Percentiles rank a stretch among this genome's conserved stretches.
Evolutionary conservation across 2,329 filamentous ascomycete species (phyloP).

Genomic region (Fusarium dlaminii): DNA sequence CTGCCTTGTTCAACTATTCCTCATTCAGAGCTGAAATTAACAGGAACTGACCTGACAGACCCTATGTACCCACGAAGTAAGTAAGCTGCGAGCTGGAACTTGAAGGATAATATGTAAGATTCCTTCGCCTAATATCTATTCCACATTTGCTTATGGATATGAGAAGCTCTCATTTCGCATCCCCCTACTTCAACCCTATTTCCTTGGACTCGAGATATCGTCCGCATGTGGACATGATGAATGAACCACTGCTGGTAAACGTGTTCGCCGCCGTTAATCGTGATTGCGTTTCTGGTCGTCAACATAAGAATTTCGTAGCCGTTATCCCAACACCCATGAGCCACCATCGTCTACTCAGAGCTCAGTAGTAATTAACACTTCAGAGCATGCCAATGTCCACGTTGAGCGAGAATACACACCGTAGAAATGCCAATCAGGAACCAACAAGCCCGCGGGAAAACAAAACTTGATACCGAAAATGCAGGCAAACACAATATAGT

Average conservation of each 20-base stretch:
- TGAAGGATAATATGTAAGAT: not conserved
- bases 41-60: not conserved
- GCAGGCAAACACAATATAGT: not conserved
- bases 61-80: not conserved
- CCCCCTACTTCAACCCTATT: not conserved
- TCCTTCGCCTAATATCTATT: not conserved
- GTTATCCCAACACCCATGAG: not conserved
- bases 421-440: not conserved
- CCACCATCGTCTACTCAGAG: not conserved
- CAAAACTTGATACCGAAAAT: not conserved
- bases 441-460: not conserved
- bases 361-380: not conserved
- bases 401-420: not conserved
- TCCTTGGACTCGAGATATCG: not conserved
- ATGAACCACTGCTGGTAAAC: not conserved
- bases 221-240: not conserved
- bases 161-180: not conserved
- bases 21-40: not conserved
- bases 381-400: not conserved
- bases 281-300: slow-evolving; percentile 30
- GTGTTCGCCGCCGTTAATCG: slow-evolving; percentile 14
- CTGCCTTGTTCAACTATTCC: not conserved
- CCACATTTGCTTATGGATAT: slow-evolving; percentile 1
- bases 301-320: slow-evolving; percentile 12
- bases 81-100: slow-evolving; percentile 18